These are phyloP conservation scores for Macrophomina phaseolina DNA, from an alignment of 2,329 filamentous ascomycete genomes.

Conservation along the genomic window DNA sequence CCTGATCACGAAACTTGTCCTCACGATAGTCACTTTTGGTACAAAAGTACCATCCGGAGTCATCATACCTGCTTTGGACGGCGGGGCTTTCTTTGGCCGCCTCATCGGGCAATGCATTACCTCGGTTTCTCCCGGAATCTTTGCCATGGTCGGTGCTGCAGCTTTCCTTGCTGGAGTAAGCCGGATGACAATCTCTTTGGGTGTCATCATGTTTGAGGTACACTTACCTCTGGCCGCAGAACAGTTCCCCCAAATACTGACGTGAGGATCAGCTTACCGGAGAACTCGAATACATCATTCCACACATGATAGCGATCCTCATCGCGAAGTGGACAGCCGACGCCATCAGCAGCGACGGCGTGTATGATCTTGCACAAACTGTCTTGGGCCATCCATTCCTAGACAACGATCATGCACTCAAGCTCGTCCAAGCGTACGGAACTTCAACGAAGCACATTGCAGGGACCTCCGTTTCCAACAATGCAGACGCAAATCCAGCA, in stretches of 20 bases:
- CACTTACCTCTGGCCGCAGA: background rate
- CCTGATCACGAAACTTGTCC: conserved; percentile 59
- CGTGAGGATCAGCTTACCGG: conserved; percentile 55
- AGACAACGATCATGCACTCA: conserved; percentile 57
- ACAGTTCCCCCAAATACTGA: background rate
- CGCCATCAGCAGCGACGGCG: conserved; percentile 57
- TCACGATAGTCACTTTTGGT: conserved; percentile 65
- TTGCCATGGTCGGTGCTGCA: conserved; percentile 65
- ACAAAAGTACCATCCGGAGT: conserved; percentile 66
- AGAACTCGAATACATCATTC: conserved; percentile 62
- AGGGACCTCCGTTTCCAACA: background rate
- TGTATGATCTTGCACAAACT: conserved; percentile 66
- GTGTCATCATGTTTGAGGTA: conserved; percentile 65
- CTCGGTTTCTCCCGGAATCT: conserved; percentile 62
- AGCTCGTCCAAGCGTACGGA: conserved; percentile 43
- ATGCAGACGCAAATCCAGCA: background rate
- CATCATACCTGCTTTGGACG: conserved; percentile 65
- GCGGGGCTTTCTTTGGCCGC: conserved; percentile 63
- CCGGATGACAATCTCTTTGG: conserved; percentile 64
- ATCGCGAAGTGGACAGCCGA: conserved; percentile 66
- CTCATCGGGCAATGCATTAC: conserved; percentile 55
- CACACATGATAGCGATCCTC: conserved; percentile 65
- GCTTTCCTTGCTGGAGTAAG: conserved; percentile 65
- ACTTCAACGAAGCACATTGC: background rate
- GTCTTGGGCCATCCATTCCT: conserved; percentile 65